Base-by-base conservation (phyloP, 805 yeast species). In the Tanozyma kutaoensis region DNA sequence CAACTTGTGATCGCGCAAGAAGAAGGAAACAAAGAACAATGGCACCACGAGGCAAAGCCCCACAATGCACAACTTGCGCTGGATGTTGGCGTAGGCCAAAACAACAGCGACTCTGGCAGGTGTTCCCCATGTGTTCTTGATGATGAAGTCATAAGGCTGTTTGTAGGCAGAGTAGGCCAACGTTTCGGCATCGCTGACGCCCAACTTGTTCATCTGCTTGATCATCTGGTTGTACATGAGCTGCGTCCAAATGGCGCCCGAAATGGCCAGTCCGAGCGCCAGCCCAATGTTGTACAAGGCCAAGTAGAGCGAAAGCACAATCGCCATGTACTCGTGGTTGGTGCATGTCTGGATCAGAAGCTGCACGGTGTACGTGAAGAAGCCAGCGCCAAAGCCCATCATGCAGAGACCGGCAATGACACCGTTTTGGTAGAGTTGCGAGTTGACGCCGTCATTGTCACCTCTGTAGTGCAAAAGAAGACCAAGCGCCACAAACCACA, bases 231-330 rank as follows among this genome's bases (percentile, higher is more conserved):
- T 40, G 42, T 70, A 76, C 39, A 77, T 52, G 12, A 58, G 43
- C 36, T 73, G 69, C 10, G 79, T 68, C 82, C 82, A 77, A 23
- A 76, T 60, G 17, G 82, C 81, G 37, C 82, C 84, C 13, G 80
- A 62, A 14, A 77, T 64, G 14, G 76, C 50, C 18, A 64, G 49
- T 14, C 85, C 85, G 26, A 76, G 38, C 4, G 80, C 78, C 9
- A 69, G 47, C 6, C 86, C 86, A 30, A 76, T 58, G 37, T 68
- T 62, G 45, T 72, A 74, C 14, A 66, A 45, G 3, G 82, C 59
- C 37, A 70, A 55, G 49, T 67, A 70, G 22, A 73, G 46, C 2
- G 81, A 62, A 24, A 73, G 63, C 19, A 69, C 62, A 25, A 69
- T 63, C 8, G 79, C 80, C 72, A 75, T 66, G 48, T 67, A 62